phyloP scores from a whole-genome alignment of 768 basidiomycete species.

The Gloeopeniophorella convolvens region DNA sequence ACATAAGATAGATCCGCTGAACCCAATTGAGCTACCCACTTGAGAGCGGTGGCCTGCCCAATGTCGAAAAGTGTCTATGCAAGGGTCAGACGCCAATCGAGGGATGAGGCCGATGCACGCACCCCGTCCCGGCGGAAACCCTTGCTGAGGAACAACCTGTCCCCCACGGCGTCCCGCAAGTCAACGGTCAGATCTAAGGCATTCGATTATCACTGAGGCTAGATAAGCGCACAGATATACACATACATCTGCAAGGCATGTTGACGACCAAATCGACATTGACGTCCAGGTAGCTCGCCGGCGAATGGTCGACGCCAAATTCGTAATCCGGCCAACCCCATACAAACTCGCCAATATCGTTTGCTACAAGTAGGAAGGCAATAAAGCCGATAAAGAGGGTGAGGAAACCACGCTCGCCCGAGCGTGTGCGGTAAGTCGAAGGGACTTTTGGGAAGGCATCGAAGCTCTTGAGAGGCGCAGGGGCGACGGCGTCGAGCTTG shows the following conservation, averaged over 20 bases:
- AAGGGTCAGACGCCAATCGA: neutral
- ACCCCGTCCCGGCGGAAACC: slow-evolving; percentile 84
- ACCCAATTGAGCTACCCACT: slow-evolving; percentile 26
- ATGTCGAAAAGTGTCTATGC: slow-evolving; percentile 69
- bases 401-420: slow-evolving; percentile 18
- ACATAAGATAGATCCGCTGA: slow-evolving; percentile 19
- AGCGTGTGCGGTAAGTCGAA: slow-evolving; percentile 31
- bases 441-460: slow-evolving; percentile 37
- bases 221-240: neutral
- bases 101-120: slow-evolving; percentile 23
- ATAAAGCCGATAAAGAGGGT: slow-evolving; percentile 62
- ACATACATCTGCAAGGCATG: slow-evolving; percentile 89
- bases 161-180: slow-evolving; percentile 88
- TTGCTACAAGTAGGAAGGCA: slow-evolving; percentile 70
- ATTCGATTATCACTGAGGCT: neutral
- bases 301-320: slow-evolving; percentile 75
- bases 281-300: slow-evolving; percentile 60
- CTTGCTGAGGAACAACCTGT: slow-evolving; percentile 76
- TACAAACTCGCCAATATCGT: slow-evolving; percentile 85
- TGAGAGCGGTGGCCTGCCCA: slow-evolving; percentile 69
- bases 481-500: slow-evolving; percentile 26
- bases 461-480: slow-evolving; percentile 28
- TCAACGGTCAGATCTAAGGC: slow-evolving; percentile 75
- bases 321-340: slow-evolving; percentile 92
- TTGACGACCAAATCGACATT: slow-evolving; percentile 92